phyloP scores from a whole-genome alignment of 345 rosid genomes.

The Clausena lansium region DNA sequence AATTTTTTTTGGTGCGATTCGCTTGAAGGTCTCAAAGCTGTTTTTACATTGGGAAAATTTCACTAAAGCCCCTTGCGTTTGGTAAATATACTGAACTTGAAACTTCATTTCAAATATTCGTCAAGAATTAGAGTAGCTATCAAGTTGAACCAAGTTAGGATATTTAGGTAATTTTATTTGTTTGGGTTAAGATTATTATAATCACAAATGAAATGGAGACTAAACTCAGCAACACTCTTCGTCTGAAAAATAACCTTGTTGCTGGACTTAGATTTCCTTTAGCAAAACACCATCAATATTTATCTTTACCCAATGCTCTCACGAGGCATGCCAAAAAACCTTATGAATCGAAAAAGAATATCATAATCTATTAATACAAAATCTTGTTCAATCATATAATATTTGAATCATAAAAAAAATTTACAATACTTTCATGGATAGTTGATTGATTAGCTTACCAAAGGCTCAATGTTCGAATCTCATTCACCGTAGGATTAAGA shows the following conservation, averaged over 20 bases:
- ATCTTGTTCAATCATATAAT: background rate
- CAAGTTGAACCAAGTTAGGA: background rate
- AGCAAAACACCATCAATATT: background rate
- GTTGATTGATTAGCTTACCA: too few relatives aligned
- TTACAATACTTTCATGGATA: too few relatives aligned
- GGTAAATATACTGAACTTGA: background rate
- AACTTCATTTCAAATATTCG: background rate
- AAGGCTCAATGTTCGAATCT: too few relatives aligned
- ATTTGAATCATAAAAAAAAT: background rate
- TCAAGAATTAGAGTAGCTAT: background rate
- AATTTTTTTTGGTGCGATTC: background rate
- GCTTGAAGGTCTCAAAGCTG: too few relatives aligned
- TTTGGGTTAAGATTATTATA: background rate
- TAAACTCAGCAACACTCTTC: background rate
- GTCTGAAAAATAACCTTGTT: background rate
- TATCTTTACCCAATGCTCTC: fast-evolving
- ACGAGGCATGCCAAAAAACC: too few relatives aligned
- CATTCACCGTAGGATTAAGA: too few relatives aligned
- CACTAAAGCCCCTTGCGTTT: background rate
- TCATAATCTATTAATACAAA: background rate
- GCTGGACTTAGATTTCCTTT: fast-evolving
- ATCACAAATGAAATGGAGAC: background rate
- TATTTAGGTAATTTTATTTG: background rate
- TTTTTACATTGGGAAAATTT: background rate
- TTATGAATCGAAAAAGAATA: too few relatives aligned